These are phyloP conservation scores for Boletus huronensis DNA, from an alignment of 768 basidiomycete species.

Conservation along the genomic window DNA sequence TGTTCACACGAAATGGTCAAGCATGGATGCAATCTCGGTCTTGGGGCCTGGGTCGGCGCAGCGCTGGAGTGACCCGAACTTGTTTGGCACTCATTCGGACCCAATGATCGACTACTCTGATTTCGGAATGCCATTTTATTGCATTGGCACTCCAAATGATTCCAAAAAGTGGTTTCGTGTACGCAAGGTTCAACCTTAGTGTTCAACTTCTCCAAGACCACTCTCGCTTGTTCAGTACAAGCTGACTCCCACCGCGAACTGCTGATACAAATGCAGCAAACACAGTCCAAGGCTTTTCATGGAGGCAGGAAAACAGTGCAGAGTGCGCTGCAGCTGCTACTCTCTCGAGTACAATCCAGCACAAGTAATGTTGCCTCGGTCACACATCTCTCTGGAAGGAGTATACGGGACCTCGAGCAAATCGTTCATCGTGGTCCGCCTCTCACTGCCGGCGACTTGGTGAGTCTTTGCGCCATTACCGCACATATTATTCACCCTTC, in stretches of 20 bases:
- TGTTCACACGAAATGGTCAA: too few species aligned
- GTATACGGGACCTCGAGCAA: constrained; percentile 28
- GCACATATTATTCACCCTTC: neutral
- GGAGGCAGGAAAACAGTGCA: neutral
- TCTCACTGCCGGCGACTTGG: constrained; percentile 26
- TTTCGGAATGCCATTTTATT: constrained; percentile 1
- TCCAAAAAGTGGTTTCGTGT: neutral
- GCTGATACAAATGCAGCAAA: constrained; percentile 3
- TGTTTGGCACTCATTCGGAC: neutral
- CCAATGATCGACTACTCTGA: neutral
- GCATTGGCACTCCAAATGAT: neutral
- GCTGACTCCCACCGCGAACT: neutral
- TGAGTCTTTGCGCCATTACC: constrained; percentile 10
- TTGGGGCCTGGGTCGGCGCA: too few species aligned
- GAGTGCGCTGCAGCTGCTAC: constrained; percentile 11
- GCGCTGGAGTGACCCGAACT: neutral
- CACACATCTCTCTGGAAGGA: constrained; percentile 9
- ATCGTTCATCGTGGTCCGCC: constrained; percentile 26
- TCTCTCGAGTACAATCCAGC: constrained; percentile 10
- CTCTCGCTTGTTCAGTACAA: neutral
- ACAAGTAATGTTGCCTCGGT: neutral
- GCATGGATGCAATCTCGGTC: too few species aligned
- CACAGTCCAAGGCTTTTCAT: neutral
- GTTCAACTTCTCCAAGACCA: neutral
- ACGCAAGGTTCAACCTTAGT: neutral